Conservation (phyloP, 2,329 filamentous ascomycete genomes). For the Alternaria ventricosa region DNA sequence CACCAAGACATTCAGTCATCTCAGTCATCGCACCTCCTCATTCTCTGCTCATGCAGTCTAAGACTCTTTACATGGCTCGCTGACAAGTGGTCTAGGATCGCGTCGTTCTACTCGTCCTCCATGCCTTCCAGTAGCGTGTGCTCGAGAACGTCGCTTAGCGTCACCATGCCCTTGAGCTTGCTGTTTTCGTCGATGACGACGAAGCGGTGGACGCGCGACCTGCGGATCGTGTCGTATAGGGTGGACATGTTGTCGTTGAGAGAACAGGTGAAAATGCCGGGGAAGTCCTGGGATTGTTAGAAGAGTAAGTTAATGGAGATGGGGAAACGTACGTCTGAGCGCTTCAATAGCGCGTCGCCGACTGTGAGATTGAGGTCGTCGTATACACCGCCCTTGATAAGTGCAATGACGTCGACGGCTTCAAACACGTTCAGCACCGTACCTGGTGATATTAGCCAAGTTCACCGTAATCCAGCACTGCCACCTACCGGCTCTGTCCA, state of each 20-base stretch:
- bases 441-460: slow-evolving; percentile 49
- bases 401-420: slow-evolving; percentile 93
- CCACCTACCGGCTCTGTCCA: slow-evolving; percentile 72
- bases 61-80: slow-evolving; percentile 4
- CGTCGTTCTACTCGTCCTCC: slow-evolving; percentile 50
- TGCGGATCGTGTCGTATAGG: slow-evolving; percentile 95
- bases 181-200: slow-evolving; percentile 92
- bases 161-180: slow-evolving; percentile 85
- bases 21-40: slow-evolving; percentile 8
- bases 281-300: slow-evolving; percentile 71
- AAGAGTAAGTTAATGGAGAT: background rate
- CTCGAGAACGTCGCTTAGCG: slow-evolving; percentile 93
- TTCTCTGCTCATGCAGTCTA: background rate
- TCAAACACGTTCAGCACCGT: slow-evolving; percentile 94
- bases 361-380: slow-evolving; percentile 87
- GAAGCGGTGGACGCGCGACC: slow-evolving; percentile 90
- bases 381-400: slow-evolving; percentile 92
- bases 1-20: background rate
- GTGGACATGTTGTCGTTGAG: slow-evolving; percentile 90
- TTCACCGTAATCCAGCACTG: background rate
- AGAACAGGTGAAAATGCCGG: slow-evolving; percentile 95
- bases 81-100: slow-evolving; percentile 4
- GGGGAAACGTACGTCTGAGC: slow-evolving; percentile 68
- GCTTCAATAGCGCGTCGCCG: slow-evolving; percentile 85
- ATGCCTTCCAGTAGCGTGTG: slow-evolving; percentile 87